These are phyloP conservation scores for Crataegus laevigata DNA, from an alignment of 306 rosid species.

Conservation along the genomic window DNA sequence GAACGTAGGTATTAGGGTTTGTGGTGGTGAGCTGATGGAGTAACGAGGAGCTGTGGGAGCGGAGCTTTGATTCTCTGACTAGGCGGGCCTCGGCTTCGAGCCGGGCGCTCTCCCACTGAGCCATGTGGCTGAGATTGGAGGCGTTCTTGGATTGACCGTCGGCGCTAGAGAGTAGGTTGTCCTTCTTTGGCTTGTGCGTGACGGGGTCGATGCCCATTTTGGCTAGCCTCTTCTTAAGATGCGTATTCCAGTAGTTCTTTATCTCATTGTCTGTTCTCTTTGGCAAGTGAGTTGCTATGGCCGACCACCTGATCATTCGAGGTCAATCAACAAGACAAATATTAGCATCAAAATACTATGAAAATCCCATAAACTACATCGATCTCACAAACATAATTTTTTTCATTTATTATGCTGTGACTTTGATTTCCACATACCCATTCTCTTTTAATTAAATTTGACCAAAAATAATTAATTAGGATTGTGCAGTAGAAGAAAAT, in stretches of 20 bases:
- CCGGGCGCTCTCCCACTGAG: constrained; percentile 99
- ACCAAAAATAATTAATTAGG: too few species aligned
- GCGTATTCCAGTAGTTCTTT: constrained; percentile 96
- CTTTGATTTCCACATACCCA: too few species aligned
- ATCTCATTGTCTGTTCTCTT: constrained; percentile 96
- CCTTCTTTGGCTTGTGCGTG: constrained; percentile 90
- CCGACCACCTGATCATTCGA: constrained; percentile 76
- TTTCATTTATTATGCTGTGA: too few species aligned
- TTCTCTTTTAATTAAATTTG: too few species aligned
- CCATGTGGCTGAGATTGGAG: constrained; percentile 91
- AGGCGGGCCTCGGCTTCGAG: constrained; percentile 98
- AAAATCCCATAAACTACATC: neutral
- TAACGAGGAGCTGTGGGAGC: constrained; percentile 33
- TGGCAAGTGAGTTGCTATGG: constrained; percentile 97
- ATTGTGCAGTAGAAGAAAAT: too few species aligned
- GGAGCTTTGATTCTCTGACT: constrained; percentile 80
- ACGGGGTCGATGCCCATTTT: constrained; percentile 97
- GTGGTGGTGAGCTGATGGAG: constrained; percentile 29
- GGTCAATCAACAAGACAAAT: constrained; percentile 8
- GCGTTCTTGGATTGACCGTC: constrained; percentile 79
- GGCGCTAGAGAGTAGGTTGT: constrained; percentile 46
- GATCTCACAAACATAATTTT: neutral
- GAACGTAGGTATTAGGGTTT: neutral
- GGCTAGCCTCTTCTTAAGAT: constrained; percentile 84
- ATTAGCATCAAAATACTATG: neutral